Conservation (phyloP, 371 early-diverging fungal genomes). For the Entomophthora muscae region DNA sequence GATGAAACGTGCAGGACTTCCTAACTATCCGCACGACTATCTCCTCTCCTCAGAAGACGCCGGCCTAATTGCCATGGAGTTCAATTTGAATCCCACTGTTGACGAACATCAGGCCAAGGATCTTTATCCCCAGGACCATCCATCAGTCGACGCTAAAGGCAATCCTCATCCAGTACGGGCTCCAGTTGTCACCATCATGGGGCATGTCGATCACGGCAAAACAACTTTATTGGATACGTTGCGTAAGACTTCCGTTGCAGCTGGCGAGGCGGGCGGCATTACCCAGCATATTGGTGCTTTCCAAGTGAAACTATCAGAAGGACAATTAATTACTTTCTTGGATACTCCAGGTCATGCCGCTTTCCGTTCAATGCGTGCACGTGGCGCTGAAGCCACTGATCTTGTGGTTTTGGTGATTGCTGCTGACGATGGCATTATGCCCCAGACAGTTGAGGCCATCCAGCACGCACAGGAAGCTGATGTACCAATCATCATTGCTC, state of each 20-base stretch:
- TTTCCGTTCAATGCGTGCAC: slow-evolving; percentile 80
- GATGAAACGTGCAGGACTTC: slow-evolving; percentile 49
- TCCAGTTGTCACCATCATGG: slow-evolving; percentile 95
- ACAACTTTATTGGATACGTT: slow-evolving; percentile 91
- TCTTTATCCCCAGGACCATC: slow-evolving; percentile 20
- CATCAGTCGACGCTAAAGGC: slow-evolving; percentile 27
- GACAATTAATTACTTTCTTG: slow-evolving; percentile 70
- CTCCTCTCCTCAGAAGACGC: slow-evolving; percentile 71
- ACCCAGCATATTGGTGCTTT: slow-evolving; percentile 97
- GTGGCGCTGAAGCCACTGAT: slow-evolving; percentile 86
- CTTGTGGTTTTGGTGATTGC: slow-evolving; percentile 91
- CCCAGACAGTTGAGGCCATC: slow-evolving; percentile 90
- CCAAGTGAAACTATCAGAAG: slow-evolving; percentile 26
- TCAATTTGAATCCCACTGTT: slow-evolving; percentile 67
- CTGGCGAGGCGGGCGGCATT: slow-evolving; percentile 92
- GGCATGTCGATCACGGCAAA: slow-evolving; percentile 99
- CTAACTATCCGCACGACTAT: slow-evolving; percentile 42
- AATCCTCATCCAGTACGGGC: slow-evolving; percentile 51
- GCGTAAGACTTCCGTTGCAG: slow-evolving; percentile 78
- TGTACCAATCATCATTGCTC: slow-evolving; percentile 86
- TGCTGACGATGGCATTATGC: slow-evolving; percentile 95
- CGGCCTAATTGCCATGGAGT: slow-evolving; percentile 65
- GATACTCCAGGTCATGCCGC: slow-evolving; percentile 97
- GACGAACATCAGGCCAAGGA: slow-evolving; percentile 32
- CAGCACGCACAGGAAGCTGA: slow-evolving; percentile 72